These are phyloP conservation scores for Sergeia podlipaevii DNA, from an alignment of 208 protist genomes.

Conservation along the genomic window DNA sequence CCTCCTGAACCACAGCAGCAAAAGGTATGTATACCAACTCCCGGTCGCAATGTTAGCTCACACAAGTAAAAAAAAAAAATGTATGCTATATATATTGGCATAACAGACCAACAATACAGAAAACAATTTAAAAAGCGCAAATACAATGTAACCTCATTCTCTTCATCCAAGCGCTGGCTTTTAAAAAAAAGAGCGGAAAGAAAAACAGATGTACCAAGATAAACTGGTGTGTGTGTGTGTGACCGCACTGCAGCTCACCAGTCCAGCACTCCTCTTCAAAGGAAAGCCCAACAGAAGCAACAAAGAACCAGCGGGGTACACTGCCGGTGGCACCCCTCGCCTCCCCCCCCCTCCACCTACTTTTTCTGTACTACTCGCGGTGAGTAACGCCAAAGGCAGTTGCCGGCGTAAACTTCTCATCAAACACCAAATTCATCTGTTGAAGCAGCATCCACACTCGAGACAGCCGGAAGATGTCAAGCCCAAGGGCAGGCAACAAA, in stretches of 20 bases:
- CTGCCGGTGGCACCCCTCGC: neutral
- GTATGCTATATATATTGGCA: no score
- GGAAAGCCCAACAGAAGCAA: neutral
- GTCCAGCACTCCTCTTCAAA: neutral
- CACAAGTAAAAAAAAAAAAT: no score
- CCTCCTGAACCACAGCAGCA: no score
- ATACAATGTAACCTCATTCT: no score
- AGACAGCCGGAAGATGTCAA: slow-evolving; percentile 87
- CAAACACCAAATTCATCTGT: slow-evolving; percentile 84
- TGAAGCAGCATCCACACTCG: slow-evolving; percentile 88
- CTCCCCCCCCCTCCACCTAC: neutral
- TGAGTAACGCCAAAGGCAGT: slow-evolving; percentile 83
- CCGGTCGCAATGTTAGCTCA: no score
- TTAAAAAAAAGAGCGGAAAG: neutral
- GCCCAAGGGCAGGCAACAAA: slow-evolving; percentile 40
- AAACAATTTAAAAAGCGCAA: no score
- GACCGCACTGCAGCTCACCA: neutral
- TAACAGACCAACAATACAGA: no score
- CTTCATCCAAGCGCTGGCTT: no score
- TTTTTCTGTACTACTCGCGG: slow-evolving; percentile 19
- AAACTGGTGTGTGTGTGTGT: no score
- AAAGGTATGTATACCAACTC: no score
- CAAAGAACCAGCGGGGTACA: neutral
- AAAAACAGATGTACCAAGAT: no score
- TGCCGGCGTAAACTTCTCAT: slow-evolving; percentile 72